A percentile compares a stretch with the other conserved stretches of the same genome.
These are phyloP conservation scores for Thielaviopsis punctulata DNA, from an alignment of 2,329 filamentous ascomycete genomes.

Conservation along the genomic window DNA sequence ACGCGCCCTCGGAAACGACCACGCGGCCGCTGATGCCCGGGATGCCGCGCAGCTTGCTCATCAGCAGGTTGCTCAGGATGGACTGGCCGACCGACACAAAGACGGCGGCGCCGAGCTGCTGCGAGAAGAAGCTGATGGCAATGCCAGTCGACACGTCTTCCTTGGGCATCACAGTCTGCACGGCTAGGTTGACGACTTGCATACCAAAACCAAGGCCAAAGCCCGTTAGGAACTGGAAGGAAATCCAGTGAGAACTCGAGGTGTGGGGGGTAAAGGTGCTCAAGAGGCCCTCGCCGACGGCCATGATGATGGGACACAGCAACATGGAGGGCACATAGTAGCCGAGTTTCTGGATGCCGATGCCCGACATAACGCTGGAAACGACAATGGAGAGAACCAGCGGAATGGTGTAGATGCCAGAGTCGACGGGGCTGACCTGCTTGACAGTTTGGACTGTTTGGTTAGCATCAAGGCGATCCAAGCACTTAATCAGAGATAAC, in stretches of 20 bases:
- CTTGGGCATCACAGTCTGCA: slow-evolving; percentile 34
- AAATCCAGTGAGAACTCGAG: slow-evolving; percentile 37
- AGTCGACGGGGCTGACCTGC: slow-evolving; percentile 32
- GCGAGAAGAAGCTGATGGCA: slow-evolving; percentile 38
- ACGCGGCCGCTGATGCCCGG: slow-evolving; percentile 26
- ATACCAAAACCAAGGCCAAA: slow-evolving; percentile 42
- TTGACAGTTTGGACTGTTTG: slow-evolving; percentile 37
- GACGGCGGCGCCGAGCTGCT: slow-evolving; percentile 41
- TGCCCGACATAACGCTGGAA: slow-evolving; percentile 31
- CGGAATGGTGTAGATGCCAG: slow-evolving; percentile 39
- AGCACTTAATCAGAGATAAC: neutral
- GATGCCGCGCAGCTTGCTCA: slow-evolving; percentile 21
- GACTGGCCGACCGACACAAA: slow-evolving; percentile 40
- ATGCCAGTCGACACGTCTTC: slow-evolving; percentile 38
- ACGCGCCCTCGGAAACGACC: slow-evolving; percentile 36
- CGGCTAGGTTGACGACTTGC: slow-evolving; percentile 38
- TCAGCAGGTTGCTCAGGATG: slow-evolving; percentile 31
- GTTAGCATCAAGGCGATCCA: slow-evolving; percentile 12
- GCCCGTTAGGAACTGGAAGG: slow-evolving; percentile 40
- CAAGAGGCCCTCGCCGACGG: slow-evolving; percentile 38
- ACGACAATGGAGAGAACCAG: slow-evolving; percentile 38
- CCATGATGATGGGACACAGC: slow-evolving; percentile 29
- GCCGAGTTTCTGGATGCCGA: slow-evolving; percentile 33
- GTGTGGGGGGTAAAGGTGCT: slow-evolving; percentile 34
- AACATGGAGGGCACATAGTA: slow-evolving; percentile 45